A percentile compares a stretch with the other conserved stretches of the same genome.
phyloP scores from a whole-genome alignment of 2,329 filamentous ascomycete species.

The Phialemonium atrogriseum region DNA sequence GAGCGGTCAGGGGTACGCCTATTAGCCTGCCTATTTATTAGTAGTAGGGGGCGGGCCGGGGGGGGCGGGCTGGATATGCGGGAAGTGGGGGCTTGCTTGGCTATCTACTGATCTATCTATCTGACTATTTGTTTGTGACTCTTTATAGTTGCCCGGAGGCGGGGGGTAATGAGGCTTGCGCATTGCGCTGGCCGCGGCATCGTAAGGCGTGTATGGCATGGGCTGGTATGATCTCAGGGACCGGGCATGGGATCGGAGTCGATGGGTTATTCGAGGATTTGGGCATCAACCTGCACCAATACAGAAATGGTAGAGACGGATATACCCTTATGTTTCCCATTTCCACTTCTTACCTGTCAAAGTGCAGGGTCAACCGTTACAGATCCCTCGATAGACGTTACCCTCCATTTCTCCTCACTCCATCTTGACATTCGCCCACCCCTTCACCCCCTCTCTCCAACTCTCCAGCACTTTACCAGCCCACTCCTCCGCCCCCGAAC shows the following conservation, averaged over 20 bases:
- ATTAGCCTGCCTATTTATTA: neutral
- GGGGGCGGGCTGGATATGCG: too few relatives aligned
- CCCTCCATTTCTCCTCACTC: conserved; percentile 14
- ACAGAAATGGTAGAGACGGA: neutral
- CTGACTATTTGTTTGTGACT: neutral
- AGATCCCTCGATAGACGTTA: neutral
- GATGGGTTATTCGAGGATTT: neutral
- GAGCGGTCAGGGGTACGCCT: neutral
- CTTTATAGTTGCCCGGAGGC: too few relatives aligned
- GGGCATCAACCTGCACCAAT: neutral
- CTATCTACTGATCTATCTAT: neutral
- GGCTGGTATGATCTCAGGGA: neutral
- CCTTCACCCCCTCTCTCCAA: conserved; percentile 29
- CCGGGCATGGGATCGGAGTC: neutral
- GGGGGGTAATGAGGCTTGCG: too few relatives aligned
- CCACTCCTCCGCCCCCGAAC: conserved; percentile 24
- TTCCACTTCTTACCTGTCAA: neutral
- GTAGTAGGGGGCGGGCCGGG: too few relatives aligned
- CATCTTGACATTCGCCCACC: conserved; percentile 25
- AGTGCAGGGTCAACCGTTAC: neutral
- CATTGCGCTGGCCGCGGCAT: conserved; percentile 1
- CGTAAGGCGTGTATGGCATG: too few relatives aligned
- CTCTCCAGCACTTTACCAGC: conserved; percentile 23
- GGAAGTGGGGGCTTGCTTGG: neutral
- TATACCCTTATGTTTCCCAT: neutral